A percentile compares a stretch with the other conserved stretches of the same genome.
Conservation (phyloP, 2,329 filamentous ascomycete species). For the Venturia effusa region DNA sequence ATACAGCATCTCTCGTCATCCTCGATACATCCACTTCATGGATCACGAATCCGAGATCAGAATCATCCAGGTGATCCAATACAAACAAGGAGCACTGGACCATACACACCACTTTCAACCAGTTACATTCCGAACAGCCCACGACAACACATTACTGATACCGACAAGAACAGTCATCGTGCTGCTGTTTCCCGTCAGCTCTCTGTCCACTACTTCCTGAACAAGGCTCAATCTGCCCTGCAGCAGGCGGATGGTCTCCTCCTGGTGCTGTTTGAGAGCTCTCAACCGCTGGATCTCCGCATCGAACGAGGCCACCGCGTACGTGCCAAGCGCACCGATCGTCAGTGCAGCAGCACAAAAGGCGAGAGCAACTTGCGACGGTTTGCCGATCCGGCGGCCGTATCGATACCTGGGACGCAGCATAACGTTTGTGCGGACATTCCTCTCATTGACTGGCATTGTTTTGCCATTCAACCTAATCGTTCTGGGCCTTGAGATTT, state of each 20-base stretch:
- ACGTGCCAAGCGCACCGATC: neutral
- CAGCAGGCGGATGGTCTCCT: neutral
- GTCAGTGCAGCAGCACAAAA: neutral
- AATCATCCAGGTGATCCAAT: no score
- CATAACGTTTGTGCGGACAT: neutral
- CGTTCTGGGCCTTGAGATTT: neutral
- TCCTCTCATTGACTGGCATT: neutral
- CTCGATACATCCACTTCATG: no score
- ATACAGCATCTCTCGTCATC: no score
- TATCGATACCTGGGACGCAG: neutral
- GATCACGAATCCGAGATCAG: no score
- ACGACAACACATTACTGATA: neutral
- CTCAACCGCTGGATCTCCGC: neutral
- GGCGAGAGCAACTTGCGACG: neutral
- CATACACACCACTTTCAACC: neutral
- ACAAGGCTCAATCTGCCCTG: neutral
- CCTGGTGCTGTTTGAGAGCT: neutral
- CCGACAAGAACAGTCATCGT: neutral
- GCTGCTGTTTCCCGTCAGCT: neutral
- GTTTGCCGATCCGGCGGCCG: neutral
- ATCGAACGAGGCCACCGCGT: neutral
- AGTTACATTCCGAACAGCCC: neutral
- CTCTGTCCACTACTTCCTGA: neutral
- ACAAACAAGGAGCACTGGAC: neutral
- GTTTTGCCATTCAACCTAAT: neutral